Base-by-base conservation (phyloP, 2,329 filamentous ascomycete species). In the Xylaria multiplex region DNA sequence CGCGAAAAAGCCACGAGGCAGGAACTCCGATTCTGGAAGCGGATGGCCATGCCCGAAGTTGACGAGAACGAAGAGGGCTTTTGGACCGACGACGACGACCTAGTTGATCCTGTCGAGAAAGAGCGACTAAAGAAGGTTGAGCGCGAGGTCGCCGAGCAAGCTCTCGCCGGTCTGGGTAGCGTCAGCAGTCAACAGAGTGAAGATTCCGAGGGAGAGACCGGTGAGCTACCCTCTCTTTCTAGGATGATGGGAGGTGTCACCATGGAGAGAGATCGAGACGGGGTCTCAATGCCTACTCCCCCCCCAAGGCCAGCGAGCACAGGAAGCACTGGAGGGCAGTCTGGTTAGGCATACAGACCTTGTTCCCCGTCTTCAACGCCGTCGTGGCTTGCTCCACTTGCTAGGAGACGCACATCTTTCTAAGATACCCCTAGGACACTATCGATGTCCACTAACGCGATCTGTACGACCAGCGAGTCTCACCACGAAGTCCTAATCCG, bases 1-100 rank as follows among this genome's bases (percentile, higher is more conserved):
- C 81, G 87, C 45, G 82, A 84, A 54, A 82, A 81, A 56, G 83
- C 85, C 6, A 76, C 80, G 49, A 82, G 85, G 3, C 87, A 89
- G 75, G 86, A 90, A 76, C 73, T 89, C 60, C 81, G 88, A 2
- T 89, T 88, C 77, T 91, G 88, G 88, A 90, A 90, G 78, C 81
- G 88, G 48, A 83, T 90, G 81, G 88, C 88, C 14, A 85, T 90
- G 83, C 87, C 86, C 9, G 82, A 87, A 63, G 76, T 90, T 43
- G 78, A 83, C 8, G 87, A 89, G 27, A 84, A 88, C 48, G 87
- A 89, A 56, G 81, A 84, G 1, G 78, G 78, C 45, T 88, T 83
- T 73, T 89, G 86, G 83, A 90, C 87, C 73, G 87, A 87, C 64
- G 88, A 90, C 69, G 88, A 90, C 71, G 88, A 90, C 71, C 76